Evolutionary conservation across 2,329 filamentous ascomycete genomes (phyloP).

Genomic region (Xylaria sp.): DNA sequence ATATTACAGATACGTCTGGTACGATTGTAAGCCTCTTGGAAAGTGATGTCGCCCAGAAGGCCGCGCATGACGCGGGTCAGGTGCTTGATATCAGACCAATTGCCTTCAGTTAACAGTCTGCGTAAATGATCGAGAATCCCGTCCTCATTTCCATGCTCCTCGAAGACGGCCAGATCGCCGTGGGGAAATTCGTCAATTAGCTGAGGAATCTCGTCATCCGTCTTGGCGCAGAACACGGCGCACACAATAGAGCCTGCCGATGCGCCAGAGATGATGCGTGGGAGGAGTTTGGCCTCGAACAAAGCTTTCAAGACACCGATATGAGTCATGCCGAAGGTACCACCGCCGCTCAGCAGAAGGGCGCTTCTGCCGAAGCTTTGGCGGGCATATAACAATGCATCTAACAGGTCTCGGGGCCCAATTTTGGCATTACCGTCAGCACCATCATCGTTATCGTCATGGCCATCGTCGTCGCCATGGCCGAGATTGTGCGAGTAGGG

Average conservation of each 20-base stretch:
- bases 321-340: conserved; percentile 92
- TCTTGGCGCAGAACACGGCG: conserved; percentile 80
- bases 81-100: conserved; percentile 86
- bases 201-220: conserved; percentile 79
- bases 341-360: conserved; percentile 84
- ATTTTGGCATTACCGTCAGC: conserved; percentile 49
- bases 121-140: conserved; percentile 75
- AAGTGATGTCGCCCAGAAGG: conserved; percentile 88
- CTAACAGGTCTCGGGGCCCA: conserved; percentile 69
- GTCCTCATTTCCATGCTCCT: conserved; percentile 68
- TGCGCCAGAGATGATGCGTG: conserved; percentile 87
- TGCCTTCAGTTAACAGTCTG: conserved; percentile 81
- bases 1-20: conserved; percentile 93
- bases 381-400: conserved; percentile 76
- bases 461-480: background rate
- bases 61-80: conserved; percentile 83
- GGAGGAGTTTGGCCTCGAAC: conserved; percentile 78
- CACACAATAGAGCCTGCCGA: conserved; percentile 90
- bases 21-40: conserved; percentile 95
- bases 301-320: conserved; percentile 87
- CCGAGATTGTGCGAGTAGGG: conserved; percentile 38
- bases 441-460: background rate
- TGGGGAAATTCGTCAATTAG: conserved; percentile 78
- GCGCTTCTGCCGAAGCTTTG: conserved; percentile 89
- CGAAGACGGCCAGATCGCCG: conserved; percentile 85